Evolutionary conservation across 352 stramenopile species (phyloP).

Genomic region (Pythium coloratum): DNA sequence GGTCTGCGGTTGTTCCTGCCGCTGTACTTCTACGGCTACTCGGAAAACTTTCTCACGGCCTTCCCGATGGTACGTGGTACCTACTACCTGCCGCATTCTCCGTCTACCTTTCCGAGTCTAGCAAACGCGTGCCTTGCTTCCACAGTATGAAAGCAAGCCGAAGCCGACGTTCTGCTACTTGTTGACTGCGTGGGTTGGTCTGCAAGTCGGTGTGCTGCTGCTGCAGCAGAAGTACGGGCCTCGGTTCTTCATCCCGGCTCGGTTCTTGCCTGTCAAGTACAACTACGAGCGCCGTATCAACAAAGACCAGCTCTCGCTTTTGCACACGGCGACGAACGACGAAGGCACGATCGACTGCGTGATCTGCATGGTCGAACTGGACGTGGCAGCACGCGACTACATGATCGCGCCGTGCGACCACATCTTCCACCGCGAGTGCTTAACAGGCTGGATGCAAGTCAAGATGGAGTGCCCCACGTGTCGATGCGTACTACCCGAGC

Average conservation of each 20-base stretch:
- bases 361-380: conserved; percentile 87
- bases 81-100: background rate
- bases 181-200: conserved; percentile 89
- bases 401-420: conserved; percentile 97
- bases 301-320: conserved; percentile 59
- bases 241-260: conserved; percentile 94
- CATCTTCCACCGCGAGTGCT: conserved; percentile 94
- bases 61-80: conserved; percentile 69
- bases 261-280: conserved; percentile 96
- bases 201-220: conserved; percentile 92
- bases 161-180: conserved; percentile 66
- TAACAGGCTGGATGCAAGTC: conserved; percentile 97
- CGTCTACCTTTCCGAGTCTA: too few relatives aligned
- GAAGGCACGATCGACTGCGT: conserved; percentile 80
- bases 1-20: conserved; percentile 91
- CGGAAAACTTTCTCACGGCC: conserved; percentile 91
- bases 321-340: conserved; percentile 54
- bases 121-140: background rate
- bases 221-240: conserved; percentile 93
- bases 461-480: conserved; percentile 98
- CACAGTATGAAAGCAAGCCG: conserved; percentile 71
- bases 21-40: conserved; percentile 95
- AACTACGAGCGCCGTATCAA: conserved; percentile 94
- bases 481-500: conserved; percentile 87
- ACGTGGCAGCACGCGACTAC: conserved; percentile 85